A percentile compares a stretch with the other conserved stretches of the same genome.
Conservation (phyloP, 164 flowering plant species). For the Nymphaea colorata region DNA sequence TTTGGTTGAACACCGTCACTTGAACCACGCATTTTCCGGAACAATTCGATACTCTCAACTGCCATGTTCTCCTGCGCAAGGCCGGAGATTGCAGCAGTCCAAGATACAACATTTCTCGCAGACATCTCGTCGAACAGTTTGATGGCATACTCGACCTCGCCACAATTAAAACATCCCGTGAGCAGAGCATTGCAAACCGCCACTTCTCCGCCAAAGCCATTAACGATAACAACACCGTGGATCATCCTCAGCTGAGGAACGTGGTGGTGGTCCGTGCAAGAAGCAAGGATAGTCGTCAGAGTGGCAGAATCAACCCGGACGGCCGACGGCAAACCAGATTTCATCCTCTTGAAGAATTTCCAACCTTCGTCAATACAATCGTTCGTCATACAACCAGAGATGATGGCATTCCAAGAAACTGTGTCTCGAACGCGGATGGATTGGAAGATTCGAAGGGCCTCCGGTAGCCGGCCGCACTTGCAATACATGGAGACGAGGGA, state of each 20-base stretch:
- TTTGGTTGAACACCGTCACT: conserved; percentile 43
- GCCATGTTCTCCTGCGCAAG: conserved; percentile 44
- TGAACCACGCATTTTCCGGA: conserved; percentile 35
- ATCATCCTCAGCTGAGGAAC: conserved; percentile 29
- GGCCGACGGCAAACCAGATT: conserved; percentile 6
- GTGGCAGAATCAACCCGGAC: conserved; percentile 50
- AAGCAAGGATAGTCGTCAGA: conserved; percentile 55
- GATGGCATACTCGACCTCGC: conserved; percentile 24
- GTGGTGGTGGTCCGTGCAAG: conserved; percentile 27
- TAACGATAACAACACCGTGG: conserved; percentile 38
- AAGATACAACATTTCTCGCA: conserved; percentile 60
- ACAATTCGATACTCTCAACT: conserved; percentile 46
- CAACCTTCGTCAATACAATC: conserved; percentile 36
- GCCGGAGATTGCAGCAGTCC: conserved; percentile 85
- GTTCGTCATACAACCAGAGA: conserved; percentile 38
- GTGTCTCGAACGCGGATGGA: not conserved
- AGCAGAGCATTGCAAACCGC: conserved; percentile 72
- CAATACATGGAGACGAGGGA: conserved; percentile 1
- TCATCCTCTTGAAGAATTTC: conserved; percentile 35
- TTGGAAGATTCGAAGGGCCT: not conserved
- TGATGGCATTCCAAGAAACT: conserved; percentile 45
- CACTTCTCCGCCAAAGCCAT: conserved; percentile 47
- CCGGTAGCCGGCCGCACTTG: not conserved
- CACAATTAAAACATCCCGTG: conserved; percentile 56
- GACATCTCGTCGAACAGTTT: conserved; percentile 56